A percentile compares a stretch with the other conserved stretches of the same genome.
phyloP scores from a whole-genome alignment of 352 stramenopile species.

The Globisporangium polare region DNA sequence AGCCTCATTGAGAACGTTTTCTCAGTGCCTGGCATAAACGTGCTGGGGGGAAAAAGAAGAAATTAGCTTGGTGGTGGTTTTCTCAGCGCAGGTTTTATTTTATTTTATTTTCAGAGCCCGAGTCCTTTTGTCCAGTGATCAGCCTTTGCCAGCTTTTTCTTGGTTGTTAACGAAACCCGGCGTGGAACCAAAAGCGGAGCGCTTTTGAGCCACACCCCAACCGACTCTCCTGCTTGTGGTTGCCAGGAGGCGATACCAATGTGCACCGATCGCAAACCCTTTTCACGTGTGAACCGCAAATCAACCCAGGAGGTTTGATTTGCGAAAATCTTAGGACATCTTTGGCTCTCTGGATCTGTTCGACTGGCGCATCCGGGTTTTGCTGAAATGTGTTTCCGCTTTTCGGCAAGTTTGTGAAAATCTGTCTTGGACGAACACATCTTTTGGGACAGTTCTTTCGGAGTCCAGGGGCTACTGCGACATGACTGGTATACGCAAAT shows the following conservation, averaged over 20 bases:
- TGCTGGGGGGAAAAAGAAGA: too few relatives aligned
- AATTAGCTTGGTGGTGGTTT: too few relatives aligned
- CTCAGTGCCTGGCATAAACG: too few relatives aligned
- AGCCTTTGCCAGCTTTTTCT: neutral
- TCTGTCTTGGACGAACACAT: neutral
- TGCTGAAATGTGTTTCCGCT: neutral
- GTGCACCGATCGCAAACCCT: neutral
- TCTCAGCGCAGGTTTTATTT: too few relatives aligned
- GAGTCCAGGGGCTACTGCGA: too few relatives aligned
- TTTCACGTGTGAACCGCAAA: too few relatives aligned
- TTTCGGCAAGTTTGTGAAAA: neutral
- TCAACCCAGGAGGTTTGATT: too few relatives aligned
- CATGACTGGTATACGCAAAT: too few relatives aligned
- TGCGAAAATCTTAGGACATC: slow-evolving; percentile 3
- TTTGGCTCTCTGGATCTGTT: neutral
- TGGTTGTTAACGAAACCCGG: neutral
- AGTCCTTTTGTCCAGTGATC: neutral
- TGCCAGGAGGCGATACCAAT: too few relatives aligned
- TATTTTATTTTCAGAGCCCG: too few relatives aligned
- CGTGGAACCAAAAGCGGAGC: neutral
- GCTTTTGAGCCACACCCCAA: neutral
- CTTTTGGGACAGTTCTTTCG: neutral
- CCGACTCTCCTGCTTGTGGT: neutral
- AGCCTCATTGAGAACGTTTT: too few relatives aligned
- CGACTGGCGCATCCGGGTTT: neutral